Conservation (phyloP, 2,329 filamentous ascomycete species). For the Cladorrhinum sp. region DNA sequence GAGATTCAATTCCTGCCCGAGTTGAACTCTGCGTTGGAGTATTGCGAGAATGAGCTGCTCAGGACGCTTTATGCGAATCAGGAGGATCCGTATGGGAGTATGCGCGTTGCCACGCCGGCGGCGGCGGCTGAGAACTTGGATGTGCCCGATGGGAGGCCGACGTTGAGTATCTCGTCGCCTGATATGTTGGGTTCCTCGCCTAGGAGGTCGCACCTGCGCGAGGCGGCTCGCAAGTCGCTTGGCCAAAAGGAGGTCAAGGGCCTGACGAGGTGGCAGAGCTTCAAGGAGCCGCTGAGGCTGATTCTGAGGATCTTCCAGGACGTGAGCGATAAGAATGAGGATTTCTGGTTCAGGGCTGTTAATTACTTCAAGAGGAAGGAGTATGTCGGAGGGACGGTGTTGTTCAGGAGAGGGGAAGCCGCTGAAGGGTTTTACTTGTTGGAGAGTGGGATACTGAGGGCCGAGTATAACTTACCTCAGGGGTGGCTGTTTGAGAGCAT, state of each 20-base stretch:
- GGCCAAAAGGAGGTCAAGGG: slow-evolving; percentile 60
- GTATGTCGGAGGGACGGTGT: slow-evolving; percentile 64
- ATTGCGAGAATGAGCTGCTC: slow-evolving; percentile 90
- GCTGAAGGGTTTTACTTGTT: slow-evolving; percentile 87
- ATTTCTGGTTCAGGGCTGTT: slow-evolving; percentile 86
- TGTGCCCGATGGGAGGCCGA: slow-evolving; percentile 38
- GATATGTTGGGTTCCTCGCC: slow-evolving; percentile 69
- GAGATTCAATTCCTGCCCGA: slow-evolving; percentile 80
- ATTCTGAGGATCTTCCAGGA: slow-evolving; percentile 95
- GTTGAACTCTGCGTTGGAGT: slow-evolving; percentile 89
- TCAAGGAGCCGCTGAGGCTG: slow-evolving; percentile 85
- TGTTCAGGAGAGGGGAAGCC: slow-evolving; percentile 74
- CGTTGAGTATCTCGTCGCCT: slow-evolving; percentile 32
- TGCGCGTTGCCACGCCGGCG: slow-evolving; percentile 37
- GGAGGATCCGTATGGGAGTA: slow-evolving; percentile 44
- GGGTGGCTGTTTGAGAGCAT: slow-evolving; percentile 88
- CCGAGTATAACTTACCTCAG: slow-evolving; percentile 88
- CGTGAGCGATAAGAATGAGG: slow-evolving; percentile 79
- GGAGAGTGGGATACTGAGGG: slow-evolving; percentile 82
- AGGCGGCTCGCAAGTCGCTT: slow-evolving; percentile 74
- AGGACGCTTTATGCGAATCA: slow-evolving; percentile 73
- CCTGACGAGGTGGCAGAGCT: slow-evolving; percentile 72
- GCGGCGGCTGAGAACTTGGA: slow-evolving; percentile 44
- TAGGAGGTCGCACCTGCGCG: slow-evolving; percentile 70
- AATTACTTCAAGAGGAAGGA: slow-evolving; percentile 71